Conservation (phyloP, 805 yeast genomes). For the Suhomyces emberorum region DNA sequence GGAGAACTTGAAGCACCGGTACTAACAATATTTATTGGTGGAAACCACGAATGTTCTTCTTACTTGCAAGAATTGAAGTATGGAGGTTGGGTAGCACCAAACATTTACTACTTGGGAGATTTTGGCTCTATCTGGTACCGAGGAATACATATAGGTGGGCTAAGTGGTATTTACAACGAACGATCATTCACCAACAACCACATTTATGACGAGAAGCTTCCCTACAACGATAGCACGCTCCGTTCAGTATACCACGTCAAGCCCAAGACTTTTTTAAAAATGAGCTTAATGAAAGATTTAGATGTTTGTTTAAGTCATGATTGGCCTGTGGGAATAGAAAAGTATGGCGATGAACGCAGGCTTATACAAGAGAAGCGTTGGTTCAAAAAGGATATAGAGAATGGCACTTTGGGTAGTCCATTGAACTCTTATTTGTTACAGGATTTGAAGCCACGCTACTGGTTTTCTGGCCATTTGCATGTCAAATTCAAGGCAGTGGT, state of each 20-base stretch:
- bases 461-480: slow-evolving; percentile 93
- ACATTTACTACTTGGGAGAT: slow-evolving; percentile 80
- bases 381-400: slow-evolving; percentile 60
- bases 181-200: slow-evolving; percentile 39
- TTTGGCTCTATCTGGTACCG: slow-evolving; percentile 69
- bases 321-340: slow-evolving; percentile 85
- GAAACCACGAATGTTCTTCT: slow-evolving; percentile 90
- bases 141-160: slow-evolving; percentile 75
- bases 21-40: slow-evolving; percentile 82
- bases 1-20: slow-evolving; percentile 66
- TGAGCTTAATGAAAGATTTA: slow-evolving; percentile 39
- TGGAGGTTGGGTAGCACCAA: slow-evolving; percentile 94
- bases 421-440: slow-evolving; percentile 54
- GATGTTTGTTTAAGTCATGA: slow-evolving; percentile 80
- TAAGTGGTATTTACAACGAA: slow-evolving; percentile 77
- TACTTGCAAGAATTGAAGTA: slow-evolving; percentile 66
- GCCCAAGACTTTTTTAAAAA: slow-evolving; percentile 56
- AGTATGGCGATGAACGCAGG: slow-evolving; percentile 53
- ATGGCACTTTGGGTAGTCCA: slow-evolving; percentile 69
- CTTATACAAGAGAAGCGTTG: slow-evolving; percentile 62
- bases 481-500: slow-evolving; percentile 58
- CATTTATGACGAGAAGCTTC: slow-evolving; percentile 42
- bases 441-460: slow-evolving; percentile 57
- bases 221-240: slow-evolving; percentile 45
- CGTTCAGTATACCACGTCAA: slow-evolving; percentile 74